Base-by-base conservation (phyloP, 2,329 filamentous ascomycete genomes). In the Arachnomyces sp. region DNA sequence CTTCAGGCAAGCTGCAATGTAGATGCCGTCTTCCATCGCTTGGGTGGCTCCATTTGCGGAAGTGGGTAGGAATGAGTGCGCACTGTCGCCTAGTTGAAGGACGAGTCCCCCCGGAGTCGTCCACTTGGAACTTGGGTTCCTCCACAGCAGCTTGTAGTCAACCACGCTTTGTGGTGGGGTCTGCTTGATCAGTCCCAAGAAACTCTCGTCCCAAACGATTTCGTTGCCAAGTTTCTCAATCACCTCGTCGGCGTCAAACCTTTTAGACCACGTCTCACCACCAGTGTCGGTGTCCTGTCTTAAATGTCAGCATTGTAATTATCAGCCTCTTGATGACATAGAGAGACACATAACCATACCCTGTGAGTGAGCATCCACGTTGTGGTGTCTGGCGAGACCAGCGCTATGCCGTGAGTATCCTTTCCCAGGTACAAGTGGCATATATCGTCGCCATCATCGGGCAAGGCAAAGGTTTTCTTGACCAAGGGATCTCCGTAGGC, bases 191-290 rank as follows among this genome's bases (percentile, higher is more conserved):
- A 62, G 39, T n/a, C 44, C 44, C 35, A n/a, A n/a, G n/a, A n/a
- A n/a, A n/a, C n/a, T n/a, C n/a, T n/a, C n/a, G n/a, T n/a, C n/a
- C n/a, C n/a, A n/a, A n/a, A n/a, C n/a, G n/a, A n/a, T n/a, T 43
- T 28, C 29, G 38, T 31, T 14, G 34, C 16, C 6, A 42, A 32
- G 38, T 34, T 34, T 40, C 3, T 31, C 38, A 36, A 34, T 31
- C 6, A 17, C 31, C 4, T 31, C 35, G 17, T 34, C 35, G 34
- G 18, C 42, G 21, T 40, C 29, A 12, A 40, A 36, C n/a, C 34
- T n/a, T 76, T 71, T 9, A 67, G 66, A 2, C 72, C 73, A 17
- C 76, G 61, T 73, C 72, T 77, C 31, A 63, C 68, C 3, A 67
- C n/a, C n/a, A n/a, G n/a, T n/a, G n/a, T n/a, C n/a, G n/a, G n/a